Evolutionary conservation across 208 protist species (phyloP).

Genomic region (Kentomonas sorsogonicus): DNA sequence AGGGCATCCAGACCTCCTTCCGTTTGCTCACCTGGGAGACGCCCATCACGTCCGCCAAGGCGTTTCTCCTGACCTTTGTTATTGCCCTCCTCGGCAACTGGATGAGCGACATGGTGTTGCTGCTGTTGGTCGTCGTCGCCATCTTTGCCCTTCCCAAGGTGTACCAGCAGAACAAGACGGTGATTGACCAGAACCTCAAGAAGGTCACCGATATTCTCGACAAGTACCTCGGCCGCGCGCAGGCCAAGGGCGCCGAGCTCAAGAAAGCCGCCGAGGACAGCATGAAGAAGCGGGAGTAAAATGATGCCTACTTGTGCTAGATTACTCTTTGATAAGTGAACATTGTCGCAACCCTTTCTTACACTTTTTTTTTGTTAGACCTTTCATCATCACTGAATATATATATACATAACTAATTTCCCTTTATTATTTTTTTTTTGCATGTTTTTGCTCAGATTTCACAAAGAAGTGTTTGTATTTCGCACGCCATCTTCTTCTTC

Average conservation of each 20-base stretch:
- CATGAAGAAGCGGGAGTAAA: slow-evolving; percentile 35
- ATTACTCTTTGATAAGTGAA: slow-evolving; percentile 9
- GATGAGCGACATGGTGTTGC: slow-evolving; percentile 54
- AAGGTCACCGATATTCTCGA: slow-evolving; percentile 23
- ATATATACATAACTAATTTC: slow-evolving; percentile 11
- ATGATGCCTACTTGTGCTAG: not conserved
- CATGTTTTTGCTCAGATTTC: slow-evolving; percentile 6
- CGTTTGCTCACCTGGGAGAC: slow-evolving; percentile 63
- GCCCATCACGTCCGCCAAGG: slow-evolving; percentile 31
- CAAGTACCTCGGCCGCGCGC: slow-evolving; percentile 46
- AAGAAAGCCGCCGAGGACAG: slow-evolving; percentile 20
- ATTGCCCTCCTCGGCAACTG: slow-evolving; percentile 66
- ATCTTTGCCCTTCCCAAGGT: slow-evolving; percentile 49
- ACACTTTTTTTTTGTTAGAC: no score
- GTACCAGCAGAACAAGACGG: slow-evolving; percentile 69
- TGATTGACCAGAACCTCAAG: slow-evolving; percentile 40
- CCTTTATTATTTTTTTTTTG: slow-evolving; percentile 9
- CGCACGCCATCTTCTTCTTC: not conserved
- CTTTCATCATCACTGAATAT: not conserved
- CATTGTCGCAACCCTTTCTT: no score
- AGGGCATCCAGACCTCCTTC: slow-evolving; percentile 21
- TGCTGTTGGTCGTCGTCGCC: slow-evolving; percentile 28
- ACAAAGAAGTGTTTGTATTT: slow-evolving; percentile 8
- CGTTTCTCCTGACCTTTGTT: slow-evolving; percentile 38
- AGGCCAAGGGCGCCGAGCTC: slow-evolving; percentile 29